phyloP scores from a whole-genome alignment of 352 stramenopile species.

The Globisporangium ultimum region DNA sequence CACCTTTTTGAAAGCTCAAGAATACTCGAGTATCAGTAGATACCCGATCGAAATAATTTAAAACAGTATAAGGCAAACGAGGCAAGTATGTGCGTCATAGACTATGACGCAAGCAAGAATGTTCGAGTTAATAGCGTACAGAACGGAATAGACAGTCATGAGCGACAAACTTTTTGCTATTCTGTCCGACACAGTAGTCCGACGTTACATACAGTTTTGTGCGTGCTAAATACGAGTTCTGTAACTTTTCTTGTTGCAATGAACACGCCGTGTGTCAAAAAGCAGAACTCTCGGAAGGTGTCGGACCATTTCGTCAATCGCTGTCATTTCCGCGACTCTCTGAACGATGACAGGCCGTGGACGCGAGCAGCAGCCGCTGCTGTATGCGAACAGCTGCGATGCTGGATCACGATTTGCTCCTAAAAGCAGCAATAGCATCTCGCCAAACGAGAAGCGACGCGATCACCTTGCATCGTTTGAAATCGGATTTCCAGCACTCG shows the following conservation, averaged over 20 bases:
- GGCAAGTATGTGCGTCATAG: too few relatives aligned
- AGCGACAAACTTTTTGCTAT: background rate
- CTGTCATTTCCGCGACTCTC: background rate
- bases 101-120: too few relatives aligned
- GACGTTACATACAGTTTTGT: background rate
- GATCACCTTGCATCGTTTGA: slow-evolving; percentile 22
- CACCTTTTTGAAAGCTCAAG: slow-evolving; percentile 3
- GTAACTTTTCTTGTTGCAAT: background rate
- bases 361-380: slow-evolving; percentile 6
- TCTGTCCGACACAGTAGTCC: background rate
- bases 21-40: background rate
- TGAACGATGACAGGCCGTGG: background rate
- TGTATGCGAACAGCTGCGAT: background rate
- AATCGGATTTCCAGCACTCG: slow-evolving; percentile 14
- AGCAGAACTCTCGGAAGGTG: background rate
- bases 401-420: background rate
- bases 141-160: background rate
- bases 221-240: background rate
- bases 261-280: background rate
- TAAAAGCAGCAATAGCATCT: background rate
- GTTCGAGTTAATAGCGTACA: too few relatives aligned
- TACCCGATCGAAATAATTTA: too few relatives aligned
- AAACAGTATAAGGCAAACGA: too few relatives aligned
- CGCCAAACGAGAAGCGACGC: slow-evolving; percentile 3
- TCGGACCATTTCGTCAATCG: background rate